Evolutionary conservation across 352 stramenopile genomes (phyloP).

Genomic region (Phytophthora hibernalis): DNA sequence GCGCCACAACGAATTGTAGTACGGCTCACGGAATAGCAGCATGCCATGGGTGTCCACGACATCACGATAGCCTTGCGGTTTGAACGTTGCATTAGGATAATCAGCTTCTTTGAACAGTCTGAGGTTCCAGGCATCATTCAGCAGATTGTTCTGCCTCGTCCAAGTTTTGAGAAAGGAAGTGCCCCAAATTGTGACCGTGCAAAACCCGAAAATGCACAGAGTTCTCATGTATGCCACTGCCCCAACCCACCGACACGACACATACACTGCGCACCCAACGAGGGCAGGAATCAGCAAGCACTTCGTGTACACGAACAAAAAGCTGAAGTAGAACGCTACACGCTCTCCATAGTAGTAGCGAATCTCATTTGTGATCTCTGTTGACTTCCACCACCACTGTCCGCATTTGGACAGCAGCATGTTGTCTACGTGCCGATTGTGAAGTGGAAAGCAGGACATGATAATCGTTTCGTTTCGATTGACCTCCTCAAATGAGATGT

Average conservation of each 20-base stretch:
- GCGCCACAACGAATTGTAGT: slow-evolving; percentile 81
- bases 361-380: slow-evolving; percentile 87
- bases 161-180: slow-evolving; percentile 82
- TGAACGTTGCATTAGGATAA: slow-evolving; percentile 84
- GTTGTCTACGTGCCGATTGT: slow-evolving; percentile 81
- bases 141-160: slow-evolving; percentile 78
- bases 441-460: slow-evolving; percentile 81
- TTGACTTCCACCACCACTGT: slow-evolving; percentile 79
- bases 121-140: slow-evolving; percentile 87
- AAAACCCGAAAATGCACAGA: slow-evolving; percentile 84
- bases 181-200: slow-evolving; percentile 77
- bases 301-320: slow-evolving; percentile 88
- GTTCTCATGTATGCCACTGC: slow-evolving; percentile 82
- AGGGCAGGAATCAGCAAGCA: slow-evolving; percentile 74
- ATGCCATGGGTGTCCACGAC: slow-evolving; percentile 77
- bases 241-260: slow-evolving; percentile 72
- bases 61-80: slow-evolving; percentile 75
- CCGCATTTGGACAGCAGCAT: slow-evolving; percentile 74
- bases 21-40: slow-evolving; percentile 82
- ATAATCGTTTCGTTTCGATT: slow-evolving; percentile 81
- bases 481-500: slow-evolving; percentile 82
- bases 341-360: slow-evolving; percentile 87
- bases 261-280: slow-evolving; percentile 65
- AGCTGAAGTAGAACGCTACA: slow-evolving; percentile 89
- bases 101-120: slow-evolving; percentile 88